A percentile compares a stretch with the other conserved stretches of the same genome.
Conservation (phyloP, 2,329 filamentous ascomycete genomes). For the Herpomyces periplanetae region DNA sequence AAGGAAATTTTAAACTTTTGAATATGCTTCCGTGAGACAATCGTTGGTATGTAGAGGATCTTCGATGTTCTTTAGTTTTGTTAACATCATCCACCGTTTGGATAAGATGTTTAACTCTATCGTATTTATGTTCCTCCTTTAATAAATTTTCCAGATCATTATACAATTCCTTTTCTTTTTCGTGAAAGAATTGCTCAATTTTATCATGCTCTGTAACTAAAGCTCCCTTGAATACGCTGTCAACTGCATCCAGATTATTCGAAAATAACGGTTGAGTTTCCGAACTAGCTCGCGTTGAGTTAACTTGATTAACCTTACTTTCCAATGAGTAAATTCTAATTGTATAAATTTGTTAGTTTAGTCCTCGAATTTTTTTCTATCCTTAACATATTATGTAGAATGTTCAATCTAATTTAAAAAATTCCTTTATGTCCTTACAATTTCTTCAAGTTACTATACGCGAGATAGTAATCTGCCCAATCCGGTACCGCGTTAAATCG, state of each 20-base stretch:
- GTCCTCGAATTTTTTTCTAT: too few relatives aligned
- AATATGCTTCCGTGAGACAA: too few relatives aligned
- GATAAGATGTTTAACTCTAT: constrained; percentile 18
- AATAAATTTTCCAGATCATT: constrained; percentile 41
- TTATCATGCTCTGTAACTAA: constrained; percentile 74
- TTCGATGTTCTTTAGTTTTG: too few relatives aligned
- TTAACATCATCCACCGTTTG: too few relatives aligned
- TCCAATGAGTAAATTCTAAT: constrained; percentile 69
- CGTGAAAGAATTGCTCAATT: constrained; percentile 52
- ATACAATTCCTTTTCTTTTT: constrained; percentile 59
- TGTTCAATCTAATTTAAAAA: constrained; percentile 4
- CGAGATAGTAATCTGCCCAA: constrained; percentile 92
- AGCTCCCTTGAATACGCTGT: constrained; percentile 37
- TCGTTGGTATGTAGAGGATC: too few relatives aligned
- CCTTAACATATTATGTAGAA: neutral
- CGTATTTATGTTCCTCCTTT: constrained; percentile 25
- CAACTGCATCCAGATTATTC: constrained; percentile 22
- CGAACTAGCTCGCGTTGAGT: constrained; percentile 19
- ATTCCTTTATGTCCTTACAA: too few relatives aligned
- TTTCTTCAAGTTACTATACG: constrained; percentile 96
- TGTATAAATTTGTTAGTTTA: constrained; percentile 1
- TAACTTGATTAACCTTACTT: constrained; percentile 25
- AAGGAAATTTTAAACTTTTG: too few relatives aligned
- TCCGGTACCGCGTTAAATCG: constrained; percentile 99
- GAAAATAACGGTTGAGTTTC: constrained; percentile 52